Conservation (phyloP, 331 rosid genomes). For the Malus hybrid region DNA sequence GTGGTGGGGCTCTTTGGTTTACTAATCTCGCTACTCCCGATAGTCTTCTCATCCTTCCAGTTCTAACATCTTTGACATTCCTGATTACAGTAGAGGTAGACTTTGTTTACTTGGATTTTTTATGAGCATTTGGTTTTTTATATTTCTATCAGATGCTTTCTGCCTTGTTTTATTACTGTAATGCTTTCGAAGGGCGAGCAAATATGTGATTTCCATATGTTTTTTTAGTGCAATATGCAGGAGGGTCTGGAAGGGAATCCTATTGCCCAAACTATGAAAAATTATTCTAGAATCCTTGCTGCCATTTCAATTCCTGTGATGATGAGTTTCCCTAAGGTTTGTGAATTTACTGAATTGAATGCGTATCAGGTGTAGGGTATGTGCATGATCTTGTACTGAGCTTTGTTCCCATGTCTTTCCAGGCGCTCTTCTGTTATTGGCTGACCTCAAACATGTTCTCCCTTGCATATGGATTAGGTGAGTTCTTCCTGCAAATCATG, state of each 20-base stretch:
- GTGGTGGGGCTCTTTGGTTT: constrained; percentile 13
- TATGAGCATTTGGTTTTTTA: not conserved
- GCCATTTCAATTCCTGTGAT: constrained; percentile 13
- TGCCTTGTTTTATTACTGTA: not conserved
- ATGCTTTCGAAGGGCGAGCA: not conserved
- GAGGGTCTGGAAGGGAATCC: constrained; percentile 16
- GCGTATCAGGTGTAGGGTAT: not conserved
- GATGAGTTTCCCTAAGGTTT: constrained; percentile 10
- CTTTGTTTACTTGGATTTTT: not conserved
- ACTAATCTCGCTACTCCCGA: constrained; percentile 12
- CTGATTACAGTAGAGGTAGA: constrained; percentile 5
- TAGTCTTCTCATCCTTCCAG: constrained; percentile 11
- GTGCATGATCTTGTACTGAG: not conserved
- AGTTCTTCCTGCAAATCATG: not conserved
- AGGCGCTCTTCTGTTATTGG: constrained; percentile 17
- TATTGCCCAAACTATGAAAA: constrained; percentile 15
- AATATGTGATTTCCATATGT: not conserved
- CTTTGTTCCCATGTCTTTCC: not conserved
- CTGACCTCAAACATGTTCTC: constrained; percentile 15
- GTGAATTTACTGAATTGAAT: not conserved
- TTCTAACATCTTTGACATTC: constrained; percentile 11
- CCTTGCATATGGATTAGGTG: constrained; percentile 8
- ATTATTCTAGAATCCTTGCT: constrained; percentile 9
- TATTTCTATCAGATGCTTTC: not conserved
- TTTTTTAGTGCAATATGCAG: constrained; percentile 12